Conservation (phyloP, 345 rosid genomes). For the Lepidium sativum region DNA sequence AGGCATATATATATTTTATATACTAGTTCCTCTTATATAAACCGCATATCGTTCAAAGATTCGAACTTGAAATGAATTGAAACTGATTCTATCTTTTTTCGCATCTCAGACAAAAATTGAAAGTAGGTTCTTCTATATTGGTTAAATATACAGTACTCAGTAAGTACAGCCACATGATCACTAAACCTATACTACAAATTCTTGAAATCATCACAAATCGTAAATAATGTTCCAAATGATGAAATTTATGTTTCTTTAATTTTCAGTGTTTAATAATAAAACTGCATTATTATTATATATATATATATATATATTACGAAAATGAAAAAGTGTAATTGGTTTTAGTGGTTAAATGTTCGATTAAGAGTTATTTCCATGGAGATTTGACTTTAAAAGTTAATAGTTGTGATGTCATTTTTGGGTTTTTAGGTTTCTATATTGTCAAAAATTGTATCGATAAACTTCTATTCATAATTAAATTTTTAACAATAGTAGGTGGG, state of each 20-base stretch:
- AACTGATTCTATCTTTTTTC: slow-evolving; percentile 8
- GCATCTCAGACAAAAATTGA: neutral
- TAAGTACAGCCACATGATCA: slow-evolving; percentile 1
- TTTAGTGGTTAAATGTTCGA: too few relatives aligned
- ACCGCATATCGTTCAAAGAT: slow-evolving; percentile 33
- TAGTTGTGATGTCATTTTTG: too few relatives aligned
- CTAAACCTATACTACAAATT: neutral
- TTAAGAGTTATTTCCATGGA: too few relatives aligned
- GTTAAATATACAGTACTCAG: neutral
- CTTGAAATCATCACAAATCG: neutral
- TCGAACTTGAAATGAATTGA: slow-evolving; percentile 15
- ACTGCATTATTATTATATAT: too few relatives aligned
- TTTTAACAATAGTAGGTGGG: too few relatives aligned
- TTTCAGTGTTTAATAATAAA: neutral
- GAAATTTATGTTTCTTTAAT: neutral
- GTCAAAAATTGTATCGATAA: too few relatives aligned
- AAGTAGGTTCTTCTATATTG: neutral
- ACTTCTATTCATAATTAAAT: too few relatives aligned
- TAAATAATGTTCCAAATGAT: neutral
- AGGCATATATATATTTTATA: slow-evolving; percentile 9
- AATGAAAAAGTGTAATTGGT: too few relatives aligned
- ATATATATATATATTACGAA: too few relatives aligned
- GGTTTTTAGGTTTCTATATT: too few relatives aligned
- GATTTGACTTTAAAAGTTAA: too few relatives aligned
- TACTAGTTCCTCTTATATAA: slow-evolving; percentile 23